These are phyloP conservation scores for Phoma sp. DNA, from an alignment of 2,329 filamentous ascomycete genomes.

Conservation along the genomic window DNA sequence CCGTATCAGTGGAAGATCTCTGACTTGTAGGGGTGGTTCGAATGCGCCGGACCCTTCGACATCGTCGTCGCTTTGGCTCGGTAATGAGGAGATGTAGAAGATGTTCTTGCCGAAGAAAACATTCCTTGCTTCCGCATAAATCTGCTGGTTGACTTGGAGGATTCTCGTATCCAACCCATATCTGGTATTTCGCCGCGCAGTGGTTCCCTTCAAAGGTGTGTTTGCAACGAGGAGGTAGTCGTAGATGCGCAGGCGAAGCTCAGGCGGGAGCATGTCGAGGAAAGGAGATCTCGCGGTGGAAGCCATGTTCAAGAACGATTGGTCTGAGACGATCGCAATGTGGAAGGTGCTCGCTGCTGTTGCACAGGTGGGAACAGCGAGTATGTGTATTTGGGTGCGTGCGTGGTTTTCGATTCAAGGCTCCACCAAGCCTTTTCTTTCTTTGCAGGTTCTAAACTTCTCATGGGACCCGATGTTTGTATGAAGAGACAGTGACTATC, in stretches of 20 bases:
- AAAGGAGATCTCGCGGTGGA: background rate
- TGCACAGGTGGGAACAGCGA: conserved; percentile 8
- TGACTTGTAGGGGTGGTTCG: conserved; percentile 37
- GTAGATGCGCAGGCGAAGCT: conserved; percentile 42
- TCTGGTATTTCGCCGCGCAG: conserved; percentile 26
- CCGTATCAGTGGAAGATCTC: conserved; percentile 30
- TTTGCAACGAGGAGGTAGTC: conserved; percentile 34
- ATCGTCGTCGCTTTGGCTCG: conserved; percentile 5
- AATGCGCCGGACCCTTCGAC: conserved; percentile 26
- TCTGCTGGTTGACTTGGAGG: conserved; percentile 48
- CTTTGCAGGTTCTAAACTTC: conserved; percentile 13
- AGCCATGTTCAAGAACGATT: conserved; percentile 5
- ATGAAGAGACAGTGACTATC: background rate
- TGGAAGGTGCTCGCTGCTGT: conserved; percentile 7
- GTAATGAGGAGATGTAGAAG: conserved; percentile 39
- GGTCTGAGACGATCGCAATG: background rate
- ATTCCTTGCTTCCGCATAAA: conserved; percentile 51
- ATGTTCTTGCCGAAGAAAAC: conserved; percentile 53
- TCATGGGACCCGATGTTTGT: conserved; percentile 4
- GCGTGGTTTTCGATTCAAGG: conserved; percentile 9
- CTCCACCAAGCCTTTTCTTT: conserved; percentile 22
- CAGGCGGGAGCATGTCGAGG: conserved; percentile 38
- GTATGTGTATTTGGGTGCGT: conserved; percentile 7
- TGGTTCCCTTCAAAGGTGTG: conserved; percentile 29
- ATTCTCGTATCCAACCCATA: conserved; percentile 47